Conservation (phyloP, 78 protist genomes). For the Capsaspora owczarzaki region DNA sequence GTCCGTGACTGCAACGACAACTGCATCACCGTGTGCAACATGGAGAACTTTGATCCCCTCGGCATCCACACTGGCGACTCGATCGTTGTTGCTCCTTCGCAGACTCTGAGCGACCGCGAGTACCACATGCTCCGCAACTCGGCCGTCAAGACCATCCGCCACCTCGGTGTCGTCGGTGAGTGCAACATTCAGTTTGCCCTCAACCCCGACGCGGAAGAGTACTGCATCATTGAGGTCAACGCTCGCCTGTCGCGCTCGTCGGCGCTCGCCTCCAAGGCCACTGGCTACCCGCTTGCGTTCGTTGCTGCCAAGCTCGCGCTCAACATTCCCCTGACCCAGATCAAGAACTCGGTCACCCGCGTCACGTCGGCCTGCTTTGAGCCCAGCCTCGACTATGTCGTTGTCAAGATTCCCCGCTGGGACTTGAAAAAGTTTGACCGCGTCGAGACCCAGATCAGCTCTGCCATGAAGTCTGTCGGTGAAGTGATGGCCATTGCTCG, state of each 20-base stretch:
- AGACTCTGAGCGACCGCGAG: slow-evolving; percentile 81
- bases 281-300: slow-evolving; percentile 94
- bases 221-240: slow-evolving; percentile 85
- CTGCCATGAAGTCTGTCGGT: slow-evolving; percentile 92
- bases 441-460: slow-evolving; percentile 51
- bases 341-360: slow-evolving; percentile 76
- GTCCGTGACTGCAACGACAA: slow-evolving; percentile 91
- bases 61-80: slow-evolving; percentile 98
- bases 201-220: slow-evolving; percentile 79
- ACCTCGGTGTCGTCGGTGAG: slow-evolving; percentile 95
- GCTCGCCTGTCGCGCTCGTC: slow-evolving; percentile 91
- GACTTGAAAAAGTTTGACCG: slow-evolving; percentile 74
- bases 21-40: slow-evolving; percentile 98
- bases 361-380: slow-evolving; percentile 90
- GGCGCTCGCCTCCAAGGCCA: slow-evolving; percentile 94
- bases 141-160: slow-evolving; percentile 83
- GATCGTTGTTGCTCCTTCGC: slow-evolving; percentile 96
- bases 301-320: slow-evolving; percentile 93
- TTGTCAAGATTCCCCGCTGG: slow-evolving; percentile 67
- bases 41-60: slow-evolving; percentile 95
- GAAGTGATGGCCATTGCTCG: slow-evolving; percentile 96
- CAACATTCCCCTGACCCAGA: slow-evolving; percentile 27
- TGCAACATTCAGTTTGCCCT: slow-evolving; percentile 95
- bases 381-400: slow-evolving; percentile 91
- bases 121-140: slow-evolving; percentile 87